A percentile compares a stretch with the other conserved stretches of the same genome.
Conservation (phyloP, 2,329 filamentous ascomycete genomes). For the Pestalotiopsis fici region DNA sequence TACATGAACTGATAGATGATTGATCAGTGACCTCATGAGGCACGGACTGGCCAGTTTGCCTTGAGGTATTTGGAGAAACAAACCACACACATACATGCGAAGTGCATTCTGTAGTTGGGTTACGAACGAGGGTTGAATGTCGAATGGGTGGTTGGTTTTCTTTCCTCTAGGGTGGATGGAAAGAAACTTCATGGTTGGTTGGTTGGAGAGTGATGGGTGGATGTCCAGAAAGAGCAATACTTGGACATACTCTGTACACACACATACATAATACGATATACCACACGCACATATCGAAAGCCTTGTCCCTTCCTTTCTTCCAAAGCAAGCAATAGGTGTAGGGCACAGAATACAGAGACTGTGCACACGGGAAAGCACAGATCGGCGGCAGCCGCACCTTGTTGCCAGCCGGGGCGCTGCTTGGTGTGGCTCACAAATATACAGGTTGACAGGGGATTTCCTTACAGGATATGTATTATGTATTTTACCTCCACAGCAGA, state of each 20-base stretch:
- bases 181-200: not conserved
- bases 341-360: not conserved
- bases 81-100: not conserved
- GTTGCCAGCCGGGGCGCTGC: not conserved
- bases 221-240: slow-evolving; percentile 4
- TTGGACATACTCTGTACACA: not conserved
- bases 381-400: slow-evolving; percentile 11
- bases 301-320: not conserved
- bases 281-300: not conserved
- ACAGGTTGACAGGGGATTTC: no score
- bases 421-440: not conserved
- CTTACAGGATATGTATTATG: no score
- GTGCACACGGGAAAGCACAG: slow-evolving; percentile 5
- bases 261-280: not conserved
- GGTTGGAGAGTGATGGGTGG: not conserved
- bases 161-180: not conserved
- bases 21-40: not conserved
- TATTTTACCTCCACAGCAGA: no score
- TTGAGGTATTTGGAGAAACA: not conserved
- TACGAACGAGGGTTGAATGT: not conserved
- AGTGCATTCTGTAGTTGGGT: not conserved
- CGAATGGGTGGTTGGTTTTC: not conserved
- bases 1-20: not conserved
- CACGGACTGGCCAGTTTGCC: not conserved
- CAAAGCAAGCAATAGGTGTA: no score